These are phyloP conservation scores for Teratosphaeriaceae sp. DNA, from an alignment of 2,329 filamentous ascomycete genomes.

Conservation along the genomic window DNA sequence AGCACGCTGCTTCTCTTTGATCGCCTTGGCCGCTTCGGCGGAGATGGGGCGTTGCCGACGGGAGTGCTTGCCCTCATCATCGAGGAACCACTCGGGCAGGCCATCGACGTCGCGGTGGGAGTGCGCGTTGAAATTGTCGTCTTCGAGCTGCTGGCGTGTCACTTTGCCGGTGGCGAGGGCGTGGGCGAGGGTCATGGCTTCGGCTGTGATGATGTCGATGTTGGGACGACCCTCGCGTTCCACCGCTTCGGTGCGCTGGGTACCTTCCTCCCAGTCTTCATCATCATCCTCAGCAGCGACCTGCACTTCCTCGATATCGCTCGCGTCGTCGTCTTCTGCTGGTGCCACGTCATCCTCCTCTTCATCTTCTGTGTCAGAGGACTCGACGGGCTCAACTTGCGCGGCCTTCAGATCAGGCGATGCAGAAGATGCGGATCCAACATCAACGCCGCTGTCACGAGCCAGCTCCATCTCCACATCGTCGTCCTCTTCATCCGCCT, in stretches of 20 bases:
- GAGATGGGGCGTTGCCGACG: slow-evolving; percentile 82
- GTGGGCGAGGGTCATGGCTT: slow-evolving; percentile 96
- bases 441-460: slow-evolving; percentile 37
- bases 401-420: slow-evolving; percentile 22
- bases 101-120: slow-evolving; percentile 87
- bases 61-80: slow-evolving; percentile 82
- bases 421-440: slow-evolving; percentile 20
- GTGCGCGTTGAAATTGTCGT: slow-evolving; percentile 91
- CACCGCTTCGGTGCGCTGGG: slow-evolving; percentile 48
- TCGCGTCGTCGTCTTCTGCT: slow-evolving; percentile 27
- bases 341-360: slow-evolving; percentile 21
- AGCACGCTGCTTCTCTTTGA: slow-evolving; percentile 89
- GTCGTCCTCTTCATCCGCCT: slow-evolving; percentile 42
- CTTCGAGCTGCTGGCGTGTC: slow-evolving; percentile 69
- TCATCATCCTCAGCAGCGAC: slow-evolving; percentile 29
- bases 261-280: slow-evolving; percentile 54
- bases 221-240: slow-evolving; percentile 56
- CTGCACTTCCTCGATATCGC: slow-evolving; percentile 21
- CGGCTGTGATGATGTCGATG: slow-evolving; percentile 98
- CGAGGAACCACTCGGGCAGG: slow-evolving; percentile 94
- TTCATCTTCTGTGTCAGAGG: slow-evolving; percentile 14
- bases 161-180: slow-evolving; percentile 81
- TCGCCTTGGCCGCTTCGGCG: slow-evolving; percentile 80
- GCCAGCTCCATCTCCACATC: slow-evolving; percentile 34
- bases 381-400: slow-evolving; percentile 10